Conservation (phyloP, 495 filamentous ascomycete species). For the Astrothelium subdiscretum region DNA sequence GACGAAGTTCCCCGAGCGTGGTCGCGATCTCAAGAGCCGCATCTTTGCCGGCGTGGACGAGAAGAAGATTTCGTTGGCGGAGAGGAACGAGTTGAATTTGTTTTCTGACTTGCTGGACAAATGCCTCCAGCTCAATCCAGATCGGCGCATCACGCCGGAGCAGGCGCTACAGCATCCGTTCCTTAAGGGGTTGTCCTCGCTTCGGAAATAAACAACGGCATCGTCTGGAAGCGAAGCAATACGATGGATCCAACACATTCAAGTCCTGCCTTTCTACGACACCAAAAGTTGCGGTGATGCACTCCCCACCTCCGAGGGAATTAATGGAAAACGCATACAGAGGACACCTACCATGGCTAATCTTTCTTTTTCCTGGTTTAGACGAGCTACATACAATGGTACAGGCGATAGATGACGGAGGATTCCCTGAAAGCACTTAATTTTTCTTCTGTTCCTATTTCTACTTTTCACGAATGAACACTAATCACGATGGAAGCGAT, state of each 20-base stretch:
- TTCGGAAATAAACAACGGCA: background rate
- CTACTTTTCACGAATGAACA: background rate
- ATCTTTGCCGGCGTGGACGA: slow-evolving; percentile 51
- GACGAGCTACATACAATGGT: too few relatives aligned
- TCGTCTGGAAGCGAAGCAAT: background rate
- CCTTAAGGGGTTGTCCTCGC: slow-evolving; percentile 24
- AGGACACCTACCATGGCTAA: too few relatives aligned
- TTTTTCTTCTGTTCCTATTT: too few relatives aligned
- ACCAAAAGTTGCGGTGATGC: too few relatives aligned
- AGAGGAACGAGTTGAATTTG: slow-evolving; percentile 63
- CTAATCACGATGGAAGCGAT: background rate
- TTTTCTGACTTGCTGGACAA: slow-evolving; percentile 82
- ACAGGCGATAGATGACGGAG: background rate
- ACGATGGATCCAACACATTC: too few relatives aligned
- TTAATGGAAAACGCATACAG: too few relatives aligned
- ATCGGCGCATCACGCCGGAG: slow-evolving; percentile 73
- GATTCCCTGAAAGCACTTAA: background rate
- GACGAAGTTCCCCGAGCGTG: slow-evolving; percentile 39
- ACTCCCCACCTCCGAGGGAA: too few relatives aligned
- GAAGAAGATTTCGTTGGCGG: slow-evolving; percentile 58
- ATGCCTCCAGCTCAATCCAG: slow-evolving; percentile 83
- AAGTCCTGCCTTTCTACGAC: background rate
- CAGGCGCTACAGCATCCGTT: slow-evolving; percentile 89
- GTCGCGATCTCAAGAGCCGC: slow-evolving; percentile 64
- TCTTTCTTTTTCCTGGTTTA: too few relatives aligned